Evolutionary conservation across 2,329 filamentous ascomycete species (phyloP).

Genomic region (Trichoderma sp.): DNA sequence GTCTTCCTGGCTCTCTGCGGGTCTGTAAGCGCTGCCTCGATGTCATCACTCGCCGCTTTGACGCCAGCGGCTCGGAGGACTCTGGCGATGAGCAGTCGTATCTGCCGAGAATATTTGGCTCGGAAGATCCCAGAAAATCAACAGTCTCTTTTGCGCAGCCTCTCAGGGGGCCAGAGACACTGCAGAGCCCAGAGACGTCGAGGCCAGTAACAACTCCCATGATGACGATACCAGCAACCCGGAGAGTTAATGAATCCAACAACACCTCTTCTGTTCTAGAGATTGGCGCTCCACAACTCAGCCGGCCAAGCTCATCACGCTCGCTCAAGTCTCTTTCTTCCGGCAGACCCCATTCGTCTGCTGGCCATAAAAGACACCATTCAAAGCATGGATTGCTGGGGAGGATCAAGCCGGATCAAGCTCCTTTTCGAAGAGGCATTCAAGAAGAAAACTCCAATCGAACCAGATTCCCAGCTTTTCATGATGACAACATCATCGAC

Average conservation of each 20-base stretch:
- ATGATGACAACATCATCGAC: conserved; percentile 98
- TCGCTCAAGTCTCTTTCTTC: conserved; percentile 76
- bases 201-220: conserved; percentile 67
- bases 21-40: conserved; percentile 92
- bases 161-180: conserved; percentile 46
- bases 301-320: conserved; percentile 89
- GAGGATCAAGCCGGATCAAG: conserved; percentile 76
- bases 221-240: conserved; percentile 71
- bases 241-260: conserved; percentile 74
- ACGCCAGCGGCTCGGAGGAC: conserved; percentile 84
- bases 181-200: conserved; percentile 51
- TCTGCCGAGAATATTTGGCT: conserved; percentile 65
- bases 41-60: conserved; percentile 87
- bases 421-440: conserved; percentile 78
- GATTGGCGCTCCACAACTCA: conserved; percentile 81
- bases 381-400: conserved; percentile 85
- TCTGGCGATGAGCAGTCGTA: conserved; percentile 78
- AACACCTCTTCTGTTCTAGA: conserved; percentile 88
- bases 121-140: conserved; percentile 53
- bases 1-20: conserved; percentile 79
- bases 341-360: conserved; percentile 73
- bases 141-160: conserved; percentile 39
- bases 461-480: conserved; percentile 79
- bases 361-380: conserved; percentile 78
- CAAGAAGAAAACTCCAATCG: conserved; percentile 69